Conservation (phyloP, 2,329 filamentous ascomycete species). For the Fusarium palustre region DNA sequence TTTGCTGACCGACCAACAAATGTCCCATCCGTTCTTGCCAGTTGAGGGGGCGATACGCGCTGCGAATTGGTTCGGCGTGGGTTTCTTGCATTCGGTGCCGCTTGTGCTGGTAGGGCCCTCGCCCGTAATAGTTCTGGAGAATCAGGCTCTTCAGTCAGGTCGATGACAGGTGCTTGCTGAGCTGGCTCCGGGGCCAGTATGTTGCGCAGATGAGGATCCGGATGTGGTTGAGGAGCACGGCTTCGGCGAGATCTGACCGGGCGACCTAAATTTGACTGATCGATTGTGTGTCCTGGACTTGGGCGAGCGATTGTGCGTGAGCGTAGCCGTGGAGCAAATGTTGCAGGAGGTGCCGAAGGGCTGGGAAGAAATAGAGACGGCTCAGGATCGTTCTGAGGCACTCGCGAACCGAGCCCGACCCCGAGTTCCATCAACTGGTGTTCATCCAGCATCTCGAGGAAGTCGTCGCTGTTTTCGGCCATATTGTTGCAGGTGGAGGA, state of each 20-base stretch:
- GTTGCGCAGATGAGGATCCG: constrained; percentile 15
- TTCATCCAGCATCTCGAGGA: constrained; percentile 39
- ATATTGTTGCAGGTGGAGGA: constrained; percentile 24
- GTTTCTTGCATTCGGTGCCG: constrained; percentile 48
- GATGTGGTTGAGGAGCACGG: not conserved
- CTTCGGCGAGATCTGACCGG: not conserved
- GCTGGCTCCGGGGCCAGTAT: constrained; percentile 8
- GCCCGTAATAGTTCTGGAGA: constrained; percentile 55
- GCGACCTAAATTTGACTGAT: not conserved
- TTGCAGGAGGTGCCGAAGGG: constrained; percentile 22
- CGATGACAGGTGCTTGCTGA: constrained; percentile 56
- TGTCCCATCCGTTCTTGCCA: constrained; percentile 60
- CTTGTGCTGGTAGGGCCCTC: constrained; percentile 42
- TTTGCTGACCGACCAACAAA: constrained; percentile 51
- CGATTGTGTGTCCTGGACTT: not conserved
- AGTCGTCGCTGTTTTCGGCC: constrained; percentile 34
- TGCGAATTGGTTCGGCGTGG: constrained; percentile 58
- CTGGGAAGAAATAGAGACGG: constrained; percentile 36
- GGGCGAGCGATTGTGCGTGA: not conserved
- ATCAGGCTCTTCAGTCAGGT: constrained; percentile 64
- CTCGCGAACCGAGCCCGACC: constrained; percentile 14
- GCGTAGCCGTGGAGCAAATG: constrained; percentile 16
- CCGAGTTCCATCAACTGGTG: constrained; percentile 35
- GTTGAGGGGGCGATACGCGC: constrained; percentile 55
- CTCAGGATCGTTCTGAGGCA: not conserved